Evolutionary conservation across 2,329 filamentous ascomycete species (phyloP), one percentile per base, ranked within the genome.

Genomic region (Fusarium sp.): DNA sequence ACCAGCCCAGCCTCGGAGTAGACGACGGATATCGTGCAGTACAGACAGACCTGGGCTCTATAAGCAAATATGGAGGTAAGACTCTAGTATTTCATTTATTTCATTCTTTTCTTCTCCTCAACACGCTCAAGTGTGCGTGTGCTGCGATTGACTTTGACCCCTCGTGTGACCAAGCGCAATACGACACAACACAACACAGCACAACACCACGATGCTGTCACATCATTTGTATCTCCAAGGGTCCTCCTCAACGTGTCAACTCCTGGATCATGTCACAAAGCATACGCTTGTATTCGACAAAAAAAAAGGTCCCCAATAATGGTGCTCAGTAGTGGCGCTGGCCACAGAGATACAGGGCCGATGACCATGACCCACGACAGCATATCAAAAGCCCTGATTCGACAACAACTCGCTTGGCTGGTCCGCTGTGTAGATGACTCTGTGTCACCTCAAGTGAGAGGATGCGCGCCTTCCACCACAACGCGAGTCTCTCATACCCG

Each of bases 31-130:
- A 26, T 43, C 42, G 48, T 61, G 47, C 50, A 62, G 48, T 19
- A 40, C 42, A 42, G 40, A 43, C 44, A 51, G 28, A 38, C 43
- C 43, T 32, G 43, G 32, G 26, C 20, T 43, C 26, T 52, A 11
- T 30, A 62, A 44, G 21, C 21, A 60, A 28, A 52, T 23, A 69
- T 69, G 67, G 67, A 69, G 67, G 67, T 69, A 69, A 68, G 65
- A 67, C 39, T 50, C 26, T 49, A 32, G 59, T 15, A 38, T 38
- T 43, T 48, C 19, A 20, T 45, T 46, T 42, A 34, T 51, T 21
- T 28, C 43, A 24, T 30, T 43, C 21, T 43, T 40, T 42, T 34
- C 48, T 40, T 49, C 47, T 23, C 26, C 24, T 40, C 28, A 45
- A 44, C 26, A 47, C 40, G 59, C 47, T 56, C 43, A 52, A 60